Conservation (phyloP, 2,329 filamentous ascomycete genomes). For the Arthrobotrys megalospora region DNA sequence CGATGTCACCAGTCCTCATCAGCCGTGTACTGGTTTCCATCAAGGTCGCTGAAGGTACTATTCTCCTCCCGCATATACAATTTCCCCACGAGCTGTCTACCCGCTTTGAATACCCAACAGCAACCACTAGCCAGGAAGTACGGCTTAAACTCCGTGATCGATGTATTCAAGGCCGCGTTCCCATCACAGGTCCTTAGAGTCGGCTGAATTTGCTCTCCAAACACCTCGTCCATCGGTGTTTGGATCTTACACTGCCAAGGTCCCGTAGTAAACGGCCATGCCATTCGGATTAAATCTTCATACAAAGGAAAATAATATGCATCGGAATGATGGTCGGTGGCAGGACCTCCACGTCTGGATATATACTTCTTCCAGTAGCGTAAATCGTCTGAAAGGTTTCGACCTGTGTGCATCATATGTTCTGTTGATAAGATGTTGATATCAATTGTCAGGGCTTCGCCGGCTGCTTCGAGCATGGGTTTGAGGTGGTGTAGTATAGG, state of each 20-base stretch:
- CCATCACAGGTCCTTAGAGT: constrained; percentile 2
- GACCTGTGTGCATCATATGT: constrained; percentile 1
- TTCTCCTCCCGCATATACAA: background rate
- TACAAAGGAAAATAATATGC: constrained; percentile 2
- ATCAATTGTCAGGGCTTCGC: background rate
- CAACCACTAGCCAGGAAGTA: constrained; percentile 4
- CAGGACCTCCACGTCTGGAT: background rate
- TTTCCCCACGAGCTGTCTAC: background rate
- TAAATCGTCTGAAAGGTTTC: background rate
- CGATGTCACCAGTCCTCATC: too few species aligned
- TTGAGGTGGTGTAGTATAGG: constrained; percentile 3
- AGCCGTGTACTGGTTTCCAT: background rate
- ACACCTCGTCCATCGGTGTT: constrained; percentile 11
- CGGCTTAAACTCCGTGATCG: background rate
- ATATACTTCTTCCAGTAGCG: background rate
- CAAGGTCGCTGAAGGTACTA: background rate
- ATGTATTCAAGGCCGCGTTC: background rate
- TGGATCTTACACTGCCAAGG: background rate
- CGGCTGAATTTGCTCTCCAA: background rate
- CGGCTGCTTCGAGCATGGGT: background rate
- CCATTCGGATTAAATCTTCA: constrained; percentile 5
- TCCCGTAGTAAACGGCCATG: constrained; percentile 25
- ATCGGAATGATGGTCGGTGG: background rate
- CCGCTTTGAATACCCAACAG: background rate
- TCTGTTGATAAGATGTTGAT: background rate